phyloP scores from a whole-genome alignment of 495 filamentous ascomycete genomes.

The Lasiosphaeria ovina region DNA sequence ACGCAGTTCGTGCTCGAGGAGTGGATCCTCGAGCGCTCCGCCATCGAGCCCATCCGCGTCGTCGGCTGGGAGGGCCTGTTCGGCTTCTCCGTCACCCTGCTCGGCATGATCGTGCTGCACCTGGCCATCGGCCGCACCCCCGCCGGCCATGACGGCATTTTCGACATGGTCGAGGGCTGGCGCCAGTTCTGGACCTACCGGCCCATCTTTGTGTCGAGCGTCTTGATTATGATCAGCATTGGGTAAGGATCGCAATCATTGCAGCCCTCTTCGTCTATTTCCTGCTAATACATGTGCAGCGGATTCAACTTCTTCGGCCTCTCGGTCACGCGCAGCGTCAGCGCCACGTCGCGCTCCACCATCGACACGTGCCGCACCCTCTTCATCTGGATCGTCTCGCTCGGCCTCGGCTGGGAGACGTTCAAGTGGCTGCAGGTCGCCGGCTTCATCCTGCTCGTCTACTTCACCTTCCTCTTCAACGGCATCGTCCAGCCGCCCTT shows the following conservation, averaged over 20 bases:
- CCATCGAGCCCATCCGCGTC: slow-evolving; percentile 82
- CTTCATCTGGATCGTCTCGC: slow-evolving; percentile 96
- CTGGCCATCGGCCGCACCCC: slow-evolving; percentile 69
- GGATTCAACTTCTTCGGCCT: slow-evolving; percentile 99
- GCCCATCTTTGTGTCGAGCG: slow-evolving; percentile 67
- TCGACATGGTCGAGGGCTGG: slow-evolving; percentile 84
- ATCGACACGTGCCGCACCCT: slow-evolving; percentile 97
- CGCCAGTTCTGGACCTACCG: slow-evolving; percentile 67
- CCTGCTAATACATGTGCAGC: slow-evolving; percentile 38
- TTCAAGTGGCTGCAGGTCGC: slow-evolving; percentile 97
- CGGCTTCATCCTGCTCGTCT: slow-evolving; percentile 86
- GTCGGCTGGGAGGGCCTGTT: slow-evolving; percentile 97
- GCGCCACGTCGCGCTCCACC: slow-evolving; percentile 86
- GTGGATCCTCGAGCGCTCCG: slow-evolving; percentile 85
- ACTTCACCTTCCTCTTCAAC: slow-evolving; percentile 97
- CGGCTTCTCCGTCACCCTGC: slow-evolving; percentile 77
- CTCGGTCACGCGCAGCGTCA: slow-evolving; percentile 82
- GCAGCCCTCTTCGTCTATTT: background rate
- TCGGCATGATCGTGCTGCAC: slow-evolving; percentile 79
- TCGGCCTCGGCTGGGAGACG: slow-evolving; percentile 91
- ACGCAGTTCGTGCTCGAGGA: slow-evolving; percentile 96
- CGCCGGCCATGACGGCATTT: slow-evolving; percentile 76
- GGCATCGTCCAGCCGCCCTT: slow-evolving; percentile 82
- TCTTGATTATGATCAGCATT: slow-evolving; percentile 95
- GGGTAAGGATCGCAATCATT: slow-evolving; percentile 55